Evolutionary conservation across 768 basidiomycete genomes (phyloP), one percentile per base, ranked within the genome.

Genomic region (Lyophyllum decastes): DNA sequence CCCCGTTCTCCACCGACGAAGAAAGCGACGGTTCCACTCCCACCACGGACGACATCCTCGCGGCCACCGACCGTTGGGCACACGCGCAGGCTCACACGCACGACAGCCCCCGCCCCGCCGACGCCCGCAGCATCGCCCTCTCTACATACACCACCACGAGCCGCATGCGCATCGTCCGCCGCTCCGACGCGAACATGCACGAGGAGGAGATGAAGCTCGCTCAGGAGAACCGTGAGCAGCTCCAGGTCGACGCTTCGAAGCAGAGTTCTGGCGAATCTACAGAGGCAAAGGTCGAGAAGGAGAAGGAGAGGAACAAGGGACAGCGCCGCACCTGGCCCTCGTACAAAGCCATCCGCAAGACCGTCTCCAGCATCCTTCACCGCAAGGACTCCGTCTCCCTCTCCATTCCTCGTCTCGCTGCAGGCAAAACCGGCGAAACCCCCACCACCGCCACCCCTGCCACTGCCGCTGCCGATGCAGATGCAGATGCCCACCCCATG

Each of bases 281-380:
- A 7, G 24, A 27, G 27, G 4, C 14, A 27, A 30, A 30, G 30
- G 30, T 5, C 5, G 10, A 30, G 30, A 10, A 30, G 30, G 30
- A 30, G 30, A 30, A 30, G 30, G 45, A 25, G 7, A 26, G 19
- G 40, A 17, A 27, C n/a, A 30, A 41, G 5, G 17, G 53, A 10
- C 61, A 57, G 33, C 44, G 54, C 4, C 54, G 45, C 14, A 58
- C 58, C 4, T 66, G 62, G 62, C 61, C 61, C 6, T 51, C 50
- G 4, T 62, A 61, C 61, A 30, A 55, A 9, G 58, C 60, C n/a
- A 49, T 66, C 21, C 57, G 60, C 19, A 53, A 50, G n/a, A 63
- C 60, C 3, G 60, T 66, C 38, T 61, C 64, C 4, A 53, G 44
- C 40, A 61, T 66, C 38, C 21, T 63, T 8, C 60, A 55, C 21